Base-by-base conservation (phyloP, 805 yeast species). In the Lipomyces sp. region DNA sequence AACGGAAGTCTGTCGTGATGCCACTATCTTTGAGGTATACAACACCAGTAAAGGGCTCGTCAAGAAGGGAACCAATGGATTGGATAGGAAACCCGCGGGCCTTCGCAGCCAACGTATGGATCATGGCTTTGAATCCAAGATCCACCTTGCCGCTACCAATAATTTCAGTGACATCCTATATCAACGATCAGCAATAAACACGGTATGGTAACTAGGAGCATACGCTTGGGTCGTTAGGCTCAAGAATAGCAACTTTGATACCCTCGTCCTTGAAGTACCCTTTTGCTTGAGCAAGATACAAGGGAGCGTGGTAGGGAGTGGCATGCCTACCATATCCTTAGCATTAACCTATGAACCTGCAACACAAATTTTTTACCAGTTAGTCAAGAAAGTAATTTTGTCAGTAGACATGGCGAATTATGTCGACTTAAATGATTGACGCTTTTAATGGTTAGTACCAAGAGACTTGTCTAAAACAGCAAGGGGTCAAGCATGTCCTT, bases 61-160 rank as follows among this genome's bases (percentile, higher is more conserved):
- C 87, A 66, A 84, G 77, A 58, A 84, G 76, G 3, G 86, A 83
- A 1, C 84, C 87, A 59, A 84, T 81, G 15, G 87, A 83, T 29
- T 86, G 85, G 30, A 84, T 86, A 35, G 85, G 85, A 73, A 78
- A 84, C 8, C 86, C 86, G 67, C 87, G 80, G 11, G 87, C 87
- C 73, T 84, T 84, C 32, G 86, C 87, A 62, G 87, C 87, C 65
- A 84, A 76, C 4, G 87, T 84, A 72, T 84, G 87, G 70, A 84
- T 84, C 87, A 84, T 84, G 55, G 87, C 87, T 73, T 84, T 84
- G 68, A 84, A 77, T 13, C 87, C 87, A 85, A 84, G 83, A 75
- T 84, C 87, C 59, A 83, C 79, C 69, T 84, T 84, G 37, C 87
- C 87, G 1, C 84, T 80, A 5, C 87, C 87, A 74, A 84, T 82